These are phyloP conservation scores for Buddleja alternifolia DNA, from an alignment of 257 asterid genomes.

Conservation along the genomic window DNA sequence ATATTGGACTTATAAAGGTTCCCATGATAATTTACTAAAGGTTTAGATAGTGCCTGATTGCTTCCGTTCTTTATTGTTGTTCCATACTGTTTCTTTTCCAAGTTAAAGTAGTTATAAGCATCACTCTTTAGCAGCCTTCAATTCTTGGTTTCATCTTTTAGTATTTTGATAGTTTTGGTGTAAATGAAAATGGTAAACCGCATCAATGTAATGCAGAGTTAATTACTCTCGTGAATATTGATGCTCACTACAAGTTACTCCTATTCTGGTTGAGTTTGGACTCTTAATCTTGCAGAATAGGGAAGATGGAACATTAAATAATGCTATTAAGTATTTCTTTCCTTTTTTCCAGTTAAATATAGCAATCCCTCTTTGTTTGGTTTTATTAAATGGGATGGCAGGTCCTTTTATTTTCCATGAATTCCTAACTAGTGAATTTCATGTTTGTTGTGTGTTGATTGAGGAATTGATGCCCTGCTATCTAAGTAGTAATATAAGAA, in stretches of 20 bases:
- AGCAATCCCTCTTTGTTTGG: neutral
- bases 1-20: neutral
- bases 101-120: neutral
- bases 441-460: neutral
- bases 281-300: neutral
- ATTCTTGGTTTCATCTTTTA: neutral
- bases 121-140: neutral
- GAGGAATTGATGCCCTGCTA: neutral
- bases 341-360: neutral
- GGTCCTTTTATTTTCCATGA: neutral
- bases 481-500: neutral
- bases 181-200: neutral
- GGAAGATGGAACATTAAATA: neutral
- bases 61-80: neutral
- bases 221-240: neutral
- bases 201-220: neutral
- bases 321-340: neutral
- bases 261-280: neutral
- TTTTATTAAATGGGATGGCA: neutral
- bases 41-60: no score
- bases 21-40: no score
- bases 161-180: neutral
- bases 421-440: neutral
- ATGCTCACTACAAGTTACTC: neutral
- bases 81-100: constrained; percentile 8